A percentile compares a stretch with the other conserved stretches of the same genome.
Conservation (phyloP, 768 basidiomycete genomes). For the Chiua virens region DNA sequence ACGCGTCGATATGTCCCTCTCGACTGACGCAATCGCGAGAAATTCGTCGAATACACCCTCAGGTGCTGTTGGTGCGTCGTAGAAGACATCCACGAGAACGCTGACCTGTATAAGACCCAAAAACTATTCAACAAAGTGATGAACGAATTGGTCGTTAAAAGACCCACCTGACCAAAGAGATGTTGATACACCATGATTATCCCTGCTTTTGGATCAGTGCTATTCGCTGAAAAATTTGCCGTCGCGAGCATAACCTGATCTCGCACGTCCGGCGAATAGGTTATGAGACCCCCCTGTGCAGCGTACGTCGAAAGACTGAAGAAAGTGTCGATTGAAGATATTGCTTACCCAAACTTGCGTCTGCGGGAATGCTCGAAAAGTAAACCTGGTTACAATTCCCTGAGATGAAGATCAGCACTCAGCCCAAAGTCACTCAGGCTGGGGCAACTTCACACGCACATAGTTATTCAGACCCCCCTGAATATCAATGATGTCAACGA, state of each 20-base stretch:
- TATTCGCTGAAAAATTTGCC: conserved; percentile 7
- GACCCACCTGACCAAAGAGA: neutral
- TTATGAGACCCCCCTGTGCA: conserved; percentile 44
- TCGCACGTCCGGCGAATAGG: conserved; percentile 10
- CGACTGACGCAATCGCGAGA: too few relatives aligned
- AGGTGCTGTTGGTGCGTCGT: too few relatives aligned
- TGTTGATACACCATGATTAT: conserved; percentile 46
- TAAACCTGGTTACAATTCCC: conserved; percentile 60
- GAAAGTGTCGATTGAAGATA: neutral
- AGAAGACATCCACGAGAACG: too few relatives aligned
- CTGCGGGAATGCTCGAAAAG: conserved; percentile 51
- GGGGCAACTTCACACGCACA: conserved; percentile 18
- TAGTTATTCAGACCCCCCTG: conserved; percentile 65
- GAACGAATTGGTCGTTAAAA: neutral
- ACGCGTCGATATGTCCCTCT: too few relatives aligned
- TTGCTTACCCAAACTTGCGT: conserved; percentile 55
- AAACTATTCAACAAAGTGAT: too few relatives aligned
- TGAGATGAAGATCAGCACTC: conserved; percentile 6
- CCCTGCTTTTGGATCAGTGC: conserved; percentile 12
- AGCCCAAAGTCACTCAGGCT: too few relatives aligned
- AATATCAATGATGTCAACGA: neutral
- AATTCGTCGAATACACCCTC: too few relatives aligned
- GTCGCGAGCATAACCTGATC: conserved; percentile 8
- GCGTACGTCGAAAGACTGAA: neutral
- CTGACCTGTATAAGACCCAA: too few relatives aligned